Conservation (phyloP, 441 rosid genomes). For the Erysimum cheiri region DNA sequence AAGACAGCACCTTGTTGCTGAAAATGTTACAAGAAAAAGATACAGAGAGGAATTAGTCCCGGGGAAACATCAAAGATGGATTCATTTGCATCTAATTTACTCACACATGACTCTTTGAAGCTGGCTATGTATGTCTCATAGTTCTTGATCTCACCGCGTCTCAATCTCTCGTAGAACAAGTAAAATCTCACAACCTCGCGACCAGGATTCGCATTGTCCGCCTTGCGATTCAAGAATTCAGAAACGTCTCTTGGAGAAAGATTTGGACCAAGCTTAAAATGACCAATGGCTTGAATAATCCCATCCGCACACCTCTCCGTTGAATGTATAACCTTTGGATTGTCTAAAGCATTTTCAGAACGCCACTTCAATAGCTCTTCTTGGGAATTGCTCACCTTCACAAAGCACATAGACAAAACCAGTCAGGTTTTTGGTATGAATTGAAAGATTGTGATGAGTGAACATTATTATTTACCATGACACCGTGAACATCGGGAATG, state of each 20-base stretch:
- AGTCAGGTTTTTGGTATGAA: slow-evolving; percentile 15
- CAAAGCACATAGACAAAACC: slow-evolving; percentile 20
- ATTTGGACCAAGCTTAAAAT: slow-evolving; percentile 83
- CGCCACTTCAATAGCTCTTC: slow-evolving; percentile 94
- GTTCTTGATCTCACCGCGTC: slow-evolving; percentile 84
- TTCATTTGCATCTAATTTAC: slow-evolving; percentile 35
- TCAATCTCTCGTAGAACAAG: slow-evolving; percentile 82
- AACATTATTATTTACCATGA: slow-evolving; percentile 63
- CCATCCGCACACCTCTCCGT: slow-evolving; percentile 92
- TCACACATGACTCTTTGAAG: slow-evolving; percentile 69
- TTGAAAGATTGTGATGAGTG: neutral
- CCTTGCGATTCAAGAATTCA: slow-evolving; percentile 43
- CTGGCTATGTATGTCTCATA: slow-evolving; percentile 59
- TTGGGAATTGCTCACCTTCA: slow-evolving; percentile 88
- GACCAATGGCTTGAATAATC: slow-evolving; percentile 88
- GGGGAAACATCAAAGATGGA: neutral
- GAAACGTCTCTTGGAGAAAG: slow-evolving; percentile 76
- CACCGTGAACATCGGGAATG: slow-evolving; percentile 82
- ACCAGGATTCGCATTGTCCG: slow-evolving; percentile 49
- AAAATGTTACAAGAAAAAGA: slow-evolving; percentile 29
- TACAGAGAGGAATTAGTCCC: neutral
- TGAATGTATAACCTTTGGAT: slow-evolving; percentile 83
- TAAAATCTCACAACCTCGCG: slow-evolving; percentile 66
- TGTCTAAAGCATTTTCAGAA: slow-evolving; percentile 76
- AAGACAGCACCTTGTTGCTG: slow-evolving; percentile 63